phyloP scores from a whole-genome alignment of 345 rosid genomes.

The Boechera retrofracta region DNA sequence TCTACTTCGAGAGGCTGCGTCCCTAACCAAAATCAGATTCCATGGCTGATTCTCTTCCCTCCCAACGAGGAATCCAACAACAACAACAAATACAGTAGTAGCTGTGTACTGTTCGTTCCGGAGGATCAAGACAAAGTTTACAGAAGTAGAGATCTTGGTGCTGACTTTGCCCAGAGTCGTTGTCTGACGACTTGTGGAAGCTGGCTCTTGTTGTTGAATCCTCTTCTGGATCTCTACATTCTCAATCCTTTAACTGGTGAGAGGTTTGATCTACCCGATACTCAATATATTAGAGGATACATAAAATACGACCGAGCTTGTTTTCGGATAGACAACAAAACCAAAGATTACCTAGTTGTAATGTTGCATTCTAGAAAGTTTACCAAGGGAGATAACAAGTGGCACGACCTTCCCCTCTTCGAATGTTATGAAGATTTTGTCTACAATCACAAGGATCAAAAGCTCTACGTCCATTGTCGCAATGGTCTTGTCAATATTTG shows the following conservation, averaged over 20 bases:
- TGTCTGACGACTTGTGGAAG: constrained; percentile 22
- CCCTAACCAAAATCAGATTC: constrained; percentile 28
- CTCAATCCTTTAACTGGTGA: constrained; percentile 26
- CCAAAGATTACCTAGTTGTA: constrained; percentile 19
- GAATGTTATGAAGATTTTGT: too few relatives aligned
- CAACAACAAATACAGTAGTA: background rate
- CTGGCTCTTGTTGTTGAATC: constrained; percentile 16
- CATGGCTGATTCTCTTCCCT: constrained; percentile 37
- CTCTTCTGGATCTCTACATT: constrained; percentile 6
- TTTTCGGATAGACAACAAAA: background rate
- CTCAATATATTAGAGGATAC: background rate
- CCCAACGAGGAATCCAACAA: too few relatives aligned
- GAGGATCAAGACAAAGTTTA: constrained; percentile 8
- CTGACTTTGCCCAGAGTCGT: background rate
- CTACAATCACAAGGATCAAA: constrained; percentile 11
- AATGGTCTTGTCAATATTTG: background rate
- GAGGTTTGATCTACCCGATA: constrained; percentile 22
- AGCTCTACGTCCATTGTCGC: background rate
- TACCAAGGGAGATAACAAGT: background rate
- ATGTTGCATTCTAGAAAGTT: background rate
- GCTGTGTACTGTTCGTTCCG: constrained; percentile 10
- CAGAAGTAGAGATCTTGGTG: constrained; percentile 20
- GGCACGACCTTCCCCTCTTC: too few relatives aligned
- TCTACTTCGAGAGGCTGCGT: constrained; percentile 10
- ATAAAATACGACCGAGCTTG: background rate